These are phyloP conservation scores for Lactarius hengduanensis DNA, from an alignment of 768 basidiomycete species.

Conservation along the genomic window DNA sequence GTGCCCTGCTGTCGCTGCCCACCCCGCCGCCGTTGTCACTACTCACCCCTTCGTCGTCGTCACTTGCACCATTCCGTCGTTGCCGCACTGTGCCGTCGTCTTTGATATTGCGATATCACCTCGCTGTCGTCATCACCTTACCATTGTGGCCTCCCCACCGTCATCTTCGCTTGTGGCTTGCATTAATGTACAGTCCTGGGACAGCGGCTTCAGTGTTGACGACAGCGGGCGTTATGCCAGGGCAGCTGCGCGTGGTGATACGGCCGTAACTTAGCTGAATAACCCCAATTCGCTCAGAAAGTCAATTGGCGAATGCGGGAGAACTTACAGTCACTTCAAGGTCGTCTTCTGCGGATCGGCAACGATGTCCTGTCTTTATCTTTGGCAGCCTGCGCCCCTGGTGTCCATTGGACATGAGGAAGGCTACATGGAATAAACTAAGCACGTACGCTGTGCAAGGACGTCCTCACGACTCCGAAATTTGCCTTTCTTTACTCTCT, in stretches of 20 bases:
- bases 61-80: no score
- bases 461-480: conserved; percentile 63
- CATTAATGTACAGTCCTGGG: no score
- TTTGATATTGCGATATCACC: no score
- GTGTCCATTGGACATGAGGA: conserved; percentile 9
- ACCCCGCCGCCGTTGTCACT: no score
- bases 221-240: no score
- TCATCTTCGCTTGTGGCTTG: no score
- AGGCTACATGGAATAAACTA: not conserved
- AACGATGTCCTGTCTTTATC: conserved; percentile 85
- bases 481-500: conserved; percentile 65
- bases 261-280: conserved; percentile 80
- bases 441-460: conserved; percentile 59
- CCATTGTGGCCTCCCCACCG: no score
- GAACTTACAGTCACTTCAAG: conserved; percentile 82
- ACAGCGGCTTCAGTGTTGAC: no score
- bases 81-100: no score
- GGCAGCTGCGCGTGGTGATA: conserved; percentile 71
- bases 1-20: no score
- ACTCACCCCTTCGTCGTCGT: no score
- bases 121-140: no score
- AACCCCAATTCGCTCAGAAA: conserved; percentile 12
- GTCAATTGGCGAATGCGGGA: not conserved
- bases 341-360: conserved; percentile 89
- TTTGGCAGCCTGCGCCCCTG: conserved; percentile 55